Evolutionary conservation across 2,329 filamentous ascomycete species (phyloP), one percentile per base, ranked within the genome.

Genomic region (Chaetomiaceae sp.): DNA sequence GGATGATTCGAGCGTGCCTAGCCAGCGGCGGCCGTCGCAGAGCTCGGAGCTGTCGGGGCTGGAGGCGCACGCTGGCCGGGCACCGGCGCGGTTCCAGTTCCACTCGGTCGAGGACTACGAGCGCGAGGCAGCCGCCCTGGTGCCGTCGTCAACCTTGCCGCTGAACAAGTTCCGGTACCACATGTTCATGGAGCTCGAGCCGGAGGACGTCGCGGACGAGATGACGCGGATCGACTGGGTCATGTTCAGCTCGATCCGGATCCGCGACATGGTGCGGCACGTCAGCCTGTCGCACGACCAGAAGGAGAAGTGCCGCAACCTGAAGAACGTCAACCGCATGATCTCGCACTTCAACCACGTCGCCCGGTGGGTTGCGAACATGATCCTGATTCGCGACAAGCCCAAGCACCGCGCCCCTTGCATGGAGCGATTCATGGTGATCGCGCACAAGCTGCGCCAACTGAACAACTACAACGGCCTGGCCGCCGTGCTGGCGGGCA

Each of bases 381-480:
- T 91, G 76, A 81, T 91, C 44, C 73, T 98, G 8, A 77, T 97
- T 56, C 81, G 91, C 52, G 91, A 97, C 62, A 98, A 98, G 69
- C 84, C 93, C 10, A 97, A 97, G 65, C 93, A 98, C 64, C 79
- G 93, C 53, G 90, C 89, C 3, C 78, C 85, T 52, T 91, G 93
- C 69, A 70, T 98, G 45, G 91, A 96, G 64, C 96, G 95, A 63
- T 95, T 96, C 63, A 97, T 97, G 88, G 79, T 78, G 42, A 82
- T 98, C 57, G 90, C 91, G 29, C 62, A 84, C 59, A 91, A 89
- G 68, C 72, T 98, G 40, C 85, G 93, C 32, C 84, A 90, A 60
- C 70, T 95, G 51, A 96, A 97, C 71, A 97, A 98, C 65, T 98
- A 97, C 72, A 97, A 97, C 63, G 86, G 89, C 0, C 73, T 98